Evolutionary conservation across 1,284 basidiomycete genomes (phyloP), one percentile per base, ranked within the genome.

Genomic region (Leccinum angustisporum): DNA sequence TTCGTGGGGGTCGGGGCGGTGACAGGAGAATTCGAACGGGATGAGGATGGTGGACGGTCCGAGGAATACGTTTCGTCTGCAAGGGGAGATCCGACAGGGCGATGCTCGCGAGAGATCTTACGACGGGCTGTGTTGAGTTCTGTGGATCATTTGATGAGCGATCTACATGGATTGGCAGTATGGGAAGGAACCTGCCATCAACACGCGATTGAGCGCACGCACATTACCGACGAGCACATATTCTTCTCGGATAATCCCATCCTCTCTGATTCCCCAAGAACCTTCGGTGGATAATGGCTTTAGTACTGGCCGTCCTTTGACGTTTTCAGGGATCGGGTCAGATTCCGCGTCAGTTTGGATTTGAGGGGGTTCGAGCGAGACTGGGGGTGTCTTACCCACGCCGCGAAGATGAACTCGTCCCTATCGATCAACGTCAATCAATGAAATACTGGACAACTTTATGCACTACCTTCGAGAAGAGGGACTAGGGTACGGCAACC

Each of bases 261-360:
- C 90, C 71, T 92, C 90, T 92, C 90, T 0, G 86, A 88, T 73
- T 92, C 90, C 6, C 90, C 90, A n/a, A 0, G 89, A 90, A 1
- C 81, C 84, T 62, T 92, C 89, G 0, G 82, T 82, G 2, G 85
- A 84, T 4, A 85, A 70, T 1, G 80, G 77, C 61, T 73, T 77
- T 0, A 65, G 66, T 43, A 55, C 54, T 3, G 8, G 52, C 30
- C 63, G 64, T 38, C 52, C 54, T 61, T 68, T 72, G 38, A 57
- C 59, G 14, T 67, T 65, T 46, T 56, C 66, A 40, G 14, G 3
- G 5, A 59, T 43, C 34, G 50, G 52, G 18, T 57, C 63, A n/a
- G 60, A 31, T 43, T 59, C 62, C 31, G 56, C 31, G 13, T 66
- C 63, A 36, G 60, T 58, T 52, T 57, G 63, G 46, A 56, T 56